Evolutionary conservation across 2,329 filamentous ascomycete genomes (phyloP).

Genomic region (Nemania diffusa): DNA sequence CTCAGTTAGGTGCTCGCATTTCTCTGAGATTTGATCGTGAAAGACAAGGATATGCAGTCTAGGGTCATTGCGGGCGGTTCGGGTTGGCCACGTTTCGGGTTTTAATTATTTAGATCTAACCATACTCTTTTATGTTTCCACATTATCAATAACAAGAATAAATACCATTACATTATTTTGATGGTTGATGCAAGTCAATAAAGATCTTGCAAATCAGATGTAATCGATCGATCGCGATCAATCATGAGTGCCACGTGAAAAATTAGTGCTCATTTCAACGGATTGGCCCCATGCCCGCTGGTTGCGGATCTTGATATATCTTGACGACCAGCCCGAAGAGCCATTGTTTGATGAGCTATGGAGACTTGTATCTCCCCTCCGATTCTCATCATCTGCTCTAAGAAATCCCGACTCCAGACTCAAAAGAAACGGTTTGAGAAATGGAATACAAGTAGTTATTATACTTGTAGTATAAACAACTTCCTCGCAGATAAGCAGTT

Average conservation of each 20-base stretch:
- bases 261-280: constrained; percentile 25
- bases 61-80: no score
- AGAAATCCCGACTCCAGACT: constrained; percentile 18
- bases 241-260: constrained; percentile 39
- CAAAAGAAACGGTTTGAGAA: constrained; percentile 20
- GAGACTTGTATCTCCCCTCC: not conserved
- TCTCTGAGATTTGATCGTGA: constrained; percentile 48
- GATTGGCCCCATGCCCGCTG: not conserved
- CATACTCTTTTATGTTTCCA: no score
- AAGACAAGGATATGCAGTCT: no score
- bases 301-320: not conserved
- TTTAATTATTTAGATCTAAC: no score
- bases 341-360: not conserved
- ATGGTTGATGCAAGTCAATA: no score
- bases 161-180: no score
- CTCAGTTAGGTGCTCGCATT: constrained; percentile 41
- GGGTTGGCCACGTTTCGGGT: no score
- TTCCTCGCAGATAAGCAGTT: not conserved
- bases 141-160: no score
- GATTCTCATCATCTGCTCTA: constrained; percentile 2
- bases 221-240: no score
- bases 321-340: not conserved
- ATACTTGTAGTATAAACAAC: constrained; percentile 17
- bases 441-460: constrained; percentile 14
- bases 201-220: no score